phyloP scores from a whole-genome alignment of 305 asterid species.

The Fraxinus ornus region DNA sequence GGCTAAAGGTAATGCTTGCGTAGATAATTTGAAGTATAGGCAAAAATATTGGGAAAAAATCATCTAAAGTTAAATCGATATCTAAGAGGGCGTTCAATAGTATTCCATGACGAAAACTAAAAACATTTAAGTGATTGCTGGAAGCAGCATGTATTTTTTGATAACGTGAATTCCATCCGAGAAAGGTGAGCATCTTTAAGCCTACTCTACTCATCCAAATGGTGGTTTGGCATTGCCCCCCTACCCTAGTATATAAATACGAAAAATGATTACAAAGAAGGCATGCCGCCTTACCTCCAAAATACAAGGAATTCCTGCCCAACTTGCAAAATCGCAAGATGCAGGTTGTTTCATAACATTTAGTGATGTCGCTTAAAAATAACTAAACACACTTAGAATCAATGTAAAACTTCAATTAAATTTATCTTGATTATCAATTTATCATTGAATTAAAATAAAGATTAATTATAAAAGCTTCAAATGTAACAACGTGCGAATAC shows the following conservation, averaged over 20 bases:
- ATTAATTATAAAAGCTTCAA: not conserved
- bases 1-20: not conserved
- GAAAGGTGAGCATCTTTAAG: not conserved
- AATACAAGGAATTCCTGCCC: not conserved
- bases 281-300: not conserved
- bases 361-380: not conserved
- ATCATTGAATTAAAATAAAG: not conserved
- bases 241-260: not conserved
- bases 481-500: not conserved
- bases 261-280: not conserved
- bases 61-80: not conserved
- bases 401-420: not conserved
- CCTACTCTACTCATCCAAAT: not conserved
- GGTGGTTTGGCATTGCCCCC: not conserved
- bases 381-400: not conserved
- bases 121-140: not conserved
- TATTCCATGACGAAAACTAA: not conserved
- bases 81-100: not conserved
- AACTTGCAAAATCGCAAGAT: not conserved
- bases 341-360: not conserved
- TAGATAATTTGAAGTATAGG: not conserved
- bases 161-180: not conserved
- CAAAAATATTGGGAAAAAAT: not conserved
- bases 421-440: not conserved
- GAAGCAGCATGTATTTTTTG: not conserved